Percentiles rank a stretch among this genome's conserved stretches.
These are phyloP conservation scores for Podaxis sp. DNA, from an alignment of 768 basidiomycete species.

Conservation along the genomic window DNA sequence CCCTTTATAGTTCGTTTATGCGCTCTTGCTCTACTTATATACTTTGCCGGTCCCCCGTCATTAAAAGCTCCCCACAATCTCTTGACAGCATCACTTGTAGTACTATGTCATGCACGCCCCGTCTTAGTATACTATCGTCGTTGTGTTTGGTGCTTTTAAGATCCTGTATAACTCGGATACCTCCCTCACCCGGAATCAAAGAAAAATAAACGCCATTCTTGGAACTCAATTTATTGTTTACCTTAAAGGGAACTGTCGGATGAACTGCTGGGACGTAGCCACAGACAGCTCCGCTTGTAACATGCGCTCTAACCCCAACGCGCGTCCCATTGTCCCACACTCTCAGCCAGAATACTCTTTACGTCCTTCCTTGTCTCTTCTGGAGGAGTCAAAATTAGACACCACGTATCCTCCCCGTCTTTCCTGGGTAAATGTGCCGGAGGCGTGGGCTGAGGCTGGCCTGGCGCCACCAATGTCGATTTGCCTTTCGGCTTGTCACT, in stretches of 20 bases:
- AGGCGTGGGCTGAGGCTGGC: constrained; percentile 20
- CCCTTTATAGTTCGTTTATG: constrained; percentile 7
- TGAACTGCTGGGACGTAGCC: not conserved
- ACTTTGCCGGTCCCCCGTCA: constrained; percentile 5
- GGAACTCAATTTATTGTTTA: not conserved
- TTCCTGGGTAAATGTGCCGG: constrained; percentile 44
- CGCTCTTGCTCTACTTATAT: constrained; percentile 4
- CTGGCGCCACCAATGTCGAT: constrained; percentile 25
- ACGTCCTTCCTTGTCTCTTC: constrained; percentile 11
- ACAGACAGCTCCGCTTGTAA: not conserved
- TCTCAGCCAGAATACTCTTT: constrained; percentile 47
- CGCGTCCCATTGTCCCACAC: constrained; percentile 37
- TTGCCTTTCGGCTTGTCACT: constrained; percentile 14
- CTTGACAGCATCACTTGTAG: constrained; percentile 16
- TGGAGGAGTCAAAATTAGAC: constrained; percentile 35
- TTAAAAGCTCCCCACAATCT: constrained; percentile 15
- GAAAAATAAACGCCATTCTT: not conserved
- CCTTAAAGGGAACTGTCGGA: not conserved
- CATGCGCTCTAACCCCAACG: constrained; percentile 35
- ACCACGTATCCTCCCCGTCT: constrained; percentile 57
- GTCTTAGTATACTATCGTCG: constrained; percentile 10
- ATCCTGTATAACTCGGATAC: constrained; percentile 3
- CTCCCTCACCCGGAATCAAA: not conserved
- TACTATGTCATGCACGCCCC: constrained; percentile 3
- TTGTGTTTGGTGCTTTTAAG: constrained; percentile 14